Base-by-base conservation (phyloP, 495 filamentous ascomycete species). In the Pyrenula aspistea region DNA sequence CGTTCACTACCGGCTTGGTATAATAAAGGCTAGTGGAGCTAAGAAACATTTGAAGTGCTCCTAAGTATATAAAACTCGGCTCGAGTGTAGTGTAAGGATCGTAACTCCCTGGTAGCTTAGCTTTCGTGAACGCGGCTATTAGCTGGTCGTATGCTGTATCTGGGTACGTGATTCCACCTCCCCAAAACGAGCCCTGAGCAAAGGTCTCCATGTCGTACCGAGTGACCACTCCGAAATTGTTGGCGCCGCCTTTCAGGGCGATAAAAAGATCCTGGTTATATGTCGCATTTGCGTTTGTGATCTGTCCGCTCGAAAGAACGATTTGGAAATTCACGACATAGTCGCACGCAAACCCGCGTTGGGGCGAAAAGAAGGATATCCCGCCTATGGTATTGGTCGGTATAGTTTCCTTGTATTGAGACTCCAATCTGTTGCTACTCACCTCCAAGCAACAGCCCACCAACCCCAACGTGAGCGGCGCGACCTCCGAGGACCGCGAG, bases 181-280 rank as follows among this genome's bases (percentile, higher is more conserved):
- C 76, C 65, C 71, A 67, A 53, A 72, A 61, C 0, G 23, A 51
- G 2, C 58, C 58, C 12, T 62, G 60, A 0, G 67, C 67, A 53
- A 79, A 75, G 0, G 80, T 78, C 48, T 72, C 58, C 49, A 83
- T 55, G 24, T 72, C 71, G 60, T 82, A 77, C 12, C 70, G 62
- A 2, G 82, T 83, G n/a, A 83, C 77, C 57, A 87, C 73, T 12
- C 81, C 82, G 55, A 84, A 80, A 66, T 84, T 86, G 59, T 74
- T 79, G 4, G 71, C 68, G 25, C 79, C 77, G 42, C 81, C 83
- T 54, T 81, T 80, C 2, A 86, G 65, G 1, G 77, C 77, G 22
- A 64, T 63, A 59, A 75, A 83, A 10, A 86, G 78, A 48, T 85
- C 81, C 0, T 67, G 10, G 51, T 77, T 67, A 0, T 60, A 59